Evolutionary conservation across 139 green algal genomes (phyloP), one percentile per base, ranked within the genome.

Genomic region (Dunaliella sp.): DNA sequence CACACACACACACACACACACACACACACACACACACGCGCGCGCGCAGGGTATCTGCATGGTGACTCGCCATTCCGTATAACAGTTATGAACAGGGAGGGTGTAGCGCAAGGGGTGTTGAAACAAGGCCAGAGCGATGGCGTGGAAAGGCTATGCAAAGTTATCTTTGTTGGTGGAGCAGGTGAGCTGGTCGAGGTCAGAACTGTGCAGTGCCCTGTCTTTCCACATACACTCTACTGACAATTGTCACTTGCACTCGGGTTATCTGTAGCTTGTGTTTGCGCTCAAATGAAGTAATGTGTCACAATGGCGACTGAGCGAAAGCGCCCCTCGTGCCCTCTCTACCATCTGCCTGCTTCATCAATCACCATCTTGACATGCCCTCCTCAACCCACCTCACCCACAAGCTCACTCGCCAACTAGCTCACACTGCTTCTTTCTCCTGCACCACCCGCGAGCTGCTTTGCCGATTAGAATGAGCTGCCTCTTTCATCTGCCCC

Each of bases 131-230:
- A n/a, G n/a, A n/a, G n/a, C n/a, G n/a, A n/a, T n/a, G n/a, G n/a
- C n/a, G n/a, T n/a, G n/a, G n/a, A n/a, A n/a, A n/a, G n/a, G n/a
- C n/a, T 16, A 16, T 16, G 48, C 48, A 65, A 90, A 81, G 77
- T 92, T 12, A 86, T 92, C 25, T 88, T 92, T 48, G 85, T 87
- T 0, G 89, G 89, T 0, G 85, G 48, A 65, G 48, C 48, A 65
- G 48, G 48, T 16, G 16, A 65, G 48, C 16, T n/a, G n/a, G n/a
- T n/a, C n/a, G n/a, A n/a, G n/a, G n/a, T n/a, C n/a, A n/a, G n/a
- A n/a, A n/a, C n/a, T n/a, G n/a, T n/a, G n/a, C n/a, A n/a, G n/a
- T n/a, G n/a, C n/a, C n/a, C n/a, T n/a, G n/a, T n/a, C n/a, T n/a
- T n/a, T n/a, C n/a, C n/a, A n/a, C n/a, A 65, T 65, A 16, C 48